These are phyloP conservation scores for Stephanodiscus triporus DNA, from an alignment of 108 stramenopile genomes.

Conservation along the genomic window DNA sequence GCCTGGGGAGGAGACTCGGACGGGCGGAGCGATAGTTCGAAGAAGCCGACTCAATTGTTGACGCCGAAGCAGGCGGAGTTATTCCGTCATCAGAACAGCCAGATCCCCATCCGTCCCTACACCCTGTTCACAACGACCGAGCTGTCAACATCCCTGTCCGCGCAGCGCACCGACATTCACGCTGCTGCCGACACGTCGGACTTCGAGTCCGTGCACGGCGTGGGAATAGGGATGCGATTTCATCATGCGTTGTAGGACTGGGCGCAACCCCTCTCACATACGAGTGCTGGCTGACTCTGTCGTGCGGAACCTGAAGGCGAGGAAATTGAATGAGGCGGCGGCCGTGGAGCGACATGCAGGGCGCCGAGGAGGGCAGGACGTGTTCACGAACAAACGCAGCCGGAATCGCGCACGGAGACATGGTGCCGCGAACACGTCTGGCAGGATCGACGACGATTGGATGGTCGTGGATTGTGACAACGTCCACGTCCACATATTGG, in stretches of 20 bases:
- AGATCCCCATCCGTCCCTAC: slow-evolving; percentile 60
- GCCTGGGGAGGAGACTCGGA: slow-evolving; percentile 11
- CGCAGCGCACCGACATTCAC: slow-evolving; percentile 56
- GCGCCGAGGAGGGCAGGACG: slow-evolving; percentile 58
- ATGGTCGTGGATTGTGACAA: slow-evolving; percentile 82
- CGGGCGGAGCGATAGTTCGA: neutral
- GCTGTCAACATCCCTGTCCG: slow-evolving; percentile 55
- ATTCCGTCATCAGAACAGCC: slow-evolving; percentile 38
- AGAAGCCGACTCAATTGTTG: slow-evolving; percentile 31
- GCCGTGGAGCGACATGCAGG: slow-evolving; percentile 62
- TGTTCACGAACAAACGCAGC: slow-evolving; percentile 44
- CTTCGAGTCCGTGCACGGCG: slow-evolving; percentile 48
- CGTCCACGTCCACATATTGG: slow-evolving; percentile 78
- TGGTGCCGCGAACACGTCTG: slow-evolving; percentile 27
- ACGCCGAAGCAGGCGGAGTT: slow-evolving; percentile 42
- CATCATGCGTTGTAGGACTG: slow-evolving; percentile 61
- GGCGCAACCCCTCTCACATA: slow-evolving; percentile 52
- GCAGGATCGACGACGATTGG: slow-evolving; percentile 63
- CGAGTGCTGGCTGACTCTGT: slow-evolving; percentile 62
- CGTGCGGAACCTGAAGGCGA: slow-evolving; percentile 69
- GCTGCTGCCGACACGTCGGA: slow-evolving; percentile 48
- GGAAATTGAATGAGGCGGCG: slow-evolving; percentile 69
- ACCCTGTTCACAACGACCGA: slow-evolving; percentile 70
- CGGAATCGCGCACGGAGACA: slow-evolving; percentile 35
- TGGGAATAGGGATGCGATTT: slow-evolving; percentile 28